These are phyloP conservation scores for Orbilia blumenaviensis DNA, from an alignment of 2,329 filamentous ascomycete genomes.

Conservation along the genomic window DNA sequence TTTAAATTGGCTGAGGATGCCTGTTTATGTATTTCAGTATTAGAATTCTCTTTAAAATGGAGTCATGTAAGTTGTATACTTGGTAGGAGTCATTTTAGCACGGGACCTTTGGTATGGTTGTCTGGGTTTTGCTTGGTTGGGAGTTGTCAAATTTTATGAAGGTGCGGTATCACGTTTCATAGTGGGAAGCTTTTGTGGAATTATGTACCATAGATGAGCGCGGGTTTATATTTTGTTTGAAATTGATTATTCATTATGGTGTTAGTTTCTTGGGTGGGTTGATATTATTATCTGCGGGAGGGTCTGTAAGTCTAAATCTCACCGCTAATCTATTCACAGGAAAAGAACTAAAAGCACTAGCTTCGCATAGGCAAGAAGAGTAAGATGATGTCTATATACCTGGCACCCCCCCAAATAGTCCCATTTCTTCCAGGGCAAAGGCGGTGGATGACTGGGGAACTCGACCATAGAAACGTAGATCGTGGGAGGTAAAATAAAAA, in stretches of 20 bases:
- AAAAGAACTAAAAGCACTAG: background rate
- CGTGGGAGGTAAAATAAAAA: background rate
- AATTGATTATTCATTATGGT: constrained; percentile 16
- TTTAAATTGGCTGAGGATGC: no score
- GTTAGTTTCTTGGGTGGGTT: background rate
- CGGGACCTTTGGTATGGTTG: no score
- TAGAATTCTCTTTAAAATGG: no score
- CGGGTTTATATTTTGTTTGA: background rate
- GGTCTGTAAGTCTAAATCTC: background rate
- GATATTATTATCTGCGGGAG: constrained; percentile 20
- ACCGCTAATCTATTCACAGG: constrained; percentile 17
- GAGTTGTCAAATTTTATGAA: background rate
- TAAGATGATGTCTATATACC: constrained; percentile 3
- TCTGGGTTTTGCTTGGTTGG: background rate
- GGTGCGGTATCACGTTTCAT: background rate
- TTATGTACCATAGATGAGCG: background rate
- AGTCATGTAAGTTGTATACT: no score
- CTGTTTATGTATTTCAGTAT: no score
- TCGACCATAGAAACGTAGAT: background rate
- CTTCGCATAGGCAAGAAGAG: background rate
- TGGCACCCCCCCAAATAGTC: background rate
- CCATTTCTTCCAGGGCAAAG: background rate
- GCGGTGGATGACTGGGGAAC: background rate
- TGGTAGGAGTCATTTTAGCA: no score
- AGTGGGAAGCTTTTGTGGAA: no score